Evolutionary conservation across 139 green algal genomes (phyloP).

Genomic region (Pleodorina starrii): DNA sequence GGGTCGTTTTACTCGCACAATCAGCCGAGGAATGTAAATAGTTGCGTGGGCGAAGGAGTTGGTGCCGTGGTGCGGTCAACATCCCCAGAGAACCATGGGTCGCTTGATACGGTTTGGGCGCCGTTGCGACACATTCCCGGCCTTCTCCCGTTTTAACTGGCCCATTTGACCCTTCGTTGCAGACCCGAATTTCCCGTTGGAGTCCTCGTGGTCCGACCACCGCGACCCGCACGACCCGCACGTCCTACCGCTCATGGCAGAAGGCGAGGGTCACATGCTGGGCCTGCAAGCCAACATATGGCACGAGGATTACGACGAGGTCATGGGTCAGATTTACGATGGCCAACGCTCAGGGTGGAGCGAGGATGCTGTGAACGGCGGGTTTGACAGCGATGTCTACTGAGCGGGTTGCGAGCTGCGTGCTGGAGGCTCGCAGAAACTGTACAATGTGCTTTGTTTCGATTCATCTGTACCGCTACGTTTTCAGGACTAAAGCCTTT

Average conservation of each 20-base stretch:
- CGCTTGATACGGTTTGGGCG: too few species aligned
- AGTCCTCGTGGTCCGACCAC: background rate
- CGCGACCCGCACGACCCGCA: constrained; percentile 5
- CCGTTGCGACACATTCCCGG: too few species aligned
- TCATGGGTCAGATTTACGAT: constrained; percentile 25
- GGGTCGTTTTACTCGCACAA: too few species aligned
- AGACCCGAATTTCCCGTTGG: background rate
- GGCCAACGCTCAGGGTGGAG: constrained; percentile 8
- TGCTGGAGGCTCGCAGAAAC: too few species aligned
- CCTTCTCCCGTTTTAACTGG: too few species aligned
- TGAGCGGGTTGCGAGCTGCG: background rate
- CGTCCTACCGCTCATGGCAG: background rate
- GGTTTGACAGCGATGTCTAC: constrained; percentile 29
- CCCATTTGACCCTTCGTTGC: background rate
- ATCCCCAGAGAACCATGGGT: too few species aligned
- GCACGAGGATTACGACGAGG: constrained; percentile 35
- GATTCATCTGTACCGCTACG: too few species aligned
- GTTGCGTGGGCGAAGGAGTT: too few species aligned
- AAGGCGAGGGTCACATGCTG: background rate
- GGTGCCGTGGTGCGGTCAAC: too few species aligned
- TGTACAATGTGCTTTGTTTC: too few species aligned
- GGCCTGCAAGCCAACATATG: background rate
- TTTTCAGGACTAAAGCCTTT: too few species aligned
- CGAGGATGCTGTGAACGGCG: constrained; percentile 1
- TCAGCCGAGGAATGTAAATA: too few species aligned